phyloP scores from a whole-genome alignment of 2,329 filamentous ascomycete genomes.

The Curvularia spicifera region DNA sequence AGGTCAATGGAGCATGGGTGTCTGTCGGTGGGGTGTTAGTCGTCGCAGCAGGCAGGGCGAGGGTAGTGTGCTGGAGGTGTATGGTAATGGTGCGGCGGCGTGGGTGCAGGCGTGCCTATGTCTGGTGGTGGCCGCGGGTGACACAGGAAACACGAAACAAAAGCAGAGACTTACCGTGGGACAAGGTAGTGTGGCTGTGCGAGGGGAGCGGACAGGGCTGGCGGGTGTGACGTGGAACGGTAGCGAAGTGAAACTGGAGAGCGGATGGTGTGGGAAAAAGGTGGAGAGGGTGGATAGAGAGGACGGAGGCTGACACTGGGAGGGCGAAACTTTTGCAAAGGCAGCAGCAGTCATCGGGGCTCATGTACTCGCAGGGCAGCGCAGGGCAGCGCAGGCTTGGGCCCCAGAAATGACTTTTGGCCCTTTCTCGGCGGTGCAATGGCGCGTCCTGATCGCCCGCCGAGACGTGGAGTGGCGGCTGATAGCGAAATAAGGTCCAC shows the following conservation, averaged over 20 bases:
- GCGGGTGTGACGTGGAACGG: slow-evolving; percentile 13
- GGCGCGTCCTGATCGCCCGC: slow-evolving; percentile 43
- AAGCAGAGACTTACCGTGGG: slow-evolving; percentile 22
- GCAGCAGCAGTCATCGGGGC: slow-evolving; percentile 28
- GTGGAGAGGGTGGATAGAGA: neutral
- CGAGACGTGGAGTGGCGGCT: slow-evolving; percentile 46
- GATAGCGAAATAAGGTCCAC: slow-evolving; percentile 46
- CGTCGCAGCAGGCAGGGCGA: neutral
- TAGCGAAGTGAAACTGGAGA: slow-evolving; percentile 28
- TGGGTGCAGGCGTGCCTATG: neutral
- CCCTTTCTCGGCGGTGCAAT: slow-evolving; percentile 39
- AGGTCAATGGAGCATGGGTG: slow-evolving; percentile 17
- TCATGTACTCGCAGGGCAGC: slow-evolving; percentile 22
- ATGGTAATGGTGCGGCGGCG: too few relatives aligned
- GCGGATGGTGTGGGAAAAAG: slow-evolving; percentile 16
- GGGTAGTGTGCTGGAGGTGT: too few relatives aligned
- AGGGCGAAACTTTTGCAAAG: slow-evolving; percentile 28
- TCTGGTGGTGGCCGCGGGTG: neutral
- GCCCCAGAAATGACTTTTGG: slow-evolving; percentile 36
- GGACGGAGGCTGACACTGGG: slow-evolving; percentile 6
- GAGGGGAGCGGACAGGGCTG: neutral
- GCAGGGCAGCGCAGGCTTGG: slow-evolving; percentile 15
- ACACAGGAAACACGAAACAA: slow-evolving; percentile 7
- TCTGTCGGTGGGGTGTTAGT: slow-evolving; percentile 23
- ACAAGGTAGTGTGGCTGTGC: slow-evolving; percentile 13